A percentile compares a stretch with the other conserved stretches of the same genome.
Evolutionary conservation across 2,329 filamentous ascomycete genomes (phyloP).

Genomic region (Xylariaceae sp.): DNA sequence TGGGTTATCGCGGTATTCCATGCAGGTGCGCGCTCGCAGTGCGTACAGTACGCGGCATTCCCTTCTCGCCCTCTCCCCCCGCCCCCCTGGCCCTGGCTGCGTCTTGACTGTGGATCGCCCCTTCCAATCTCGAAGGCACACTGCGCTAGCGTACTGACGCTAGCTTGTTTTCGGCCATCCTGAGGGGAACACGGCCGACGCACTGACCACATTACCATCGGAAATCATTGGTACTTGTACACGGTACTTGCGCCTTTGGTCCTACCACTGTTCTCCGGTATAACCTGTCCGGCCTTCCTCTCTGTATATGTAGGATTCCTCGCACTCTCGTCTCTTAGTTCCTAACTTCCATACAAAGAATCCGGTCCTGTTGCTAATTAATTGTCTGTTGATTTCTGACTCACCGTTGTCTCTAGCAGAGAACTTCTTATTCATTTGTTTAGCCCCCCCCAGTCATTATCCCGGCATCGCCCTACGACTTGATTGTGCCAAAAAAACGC

Average conservation of each 20-base stretch:
- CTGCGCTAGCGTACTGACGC: neutral
- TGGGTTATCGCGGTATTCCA: neutral
- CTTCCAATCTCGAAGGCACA: conserved; percentile 12
- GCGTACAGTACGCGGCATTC: neutral
- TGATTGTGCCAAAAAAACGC: neutral
- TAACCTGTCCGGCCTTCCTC: neutral
- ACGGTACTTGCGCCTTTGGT: conserved; percentile 5
- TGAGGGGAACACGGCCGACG: conserved; percentile 2
- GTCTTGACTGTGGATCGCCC: conserved; percentile 10
- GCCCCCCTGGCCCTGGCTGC: conserved; percentile 1
- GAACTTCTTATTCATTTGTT: neutral
- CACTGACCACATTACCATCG: conserved; percentile 12
- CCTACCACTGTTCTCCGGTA: neutral
- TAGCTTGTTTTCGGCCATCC: neutral
- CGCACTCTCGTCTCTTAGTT: conserved; percentile 11
- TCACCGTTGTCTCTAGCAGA: neutral
- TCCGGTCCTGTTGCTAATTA: neutral
- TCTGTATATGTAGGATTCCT: conserved; percentile 19
- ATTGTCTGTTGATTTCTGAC: neutral
- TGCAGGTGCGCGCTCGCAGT: neutral
- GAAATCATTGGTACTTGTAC: conserved; percentile 5
- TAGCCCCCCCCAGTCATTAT: neutral
- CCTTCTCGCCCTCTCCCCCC: neutral
- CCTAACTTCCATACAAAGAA: neutral
- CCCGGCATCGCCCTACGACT: neutral